Conservation (phyloP, 73 alveolate species). For the Paramecium primaurelia region DNA sequence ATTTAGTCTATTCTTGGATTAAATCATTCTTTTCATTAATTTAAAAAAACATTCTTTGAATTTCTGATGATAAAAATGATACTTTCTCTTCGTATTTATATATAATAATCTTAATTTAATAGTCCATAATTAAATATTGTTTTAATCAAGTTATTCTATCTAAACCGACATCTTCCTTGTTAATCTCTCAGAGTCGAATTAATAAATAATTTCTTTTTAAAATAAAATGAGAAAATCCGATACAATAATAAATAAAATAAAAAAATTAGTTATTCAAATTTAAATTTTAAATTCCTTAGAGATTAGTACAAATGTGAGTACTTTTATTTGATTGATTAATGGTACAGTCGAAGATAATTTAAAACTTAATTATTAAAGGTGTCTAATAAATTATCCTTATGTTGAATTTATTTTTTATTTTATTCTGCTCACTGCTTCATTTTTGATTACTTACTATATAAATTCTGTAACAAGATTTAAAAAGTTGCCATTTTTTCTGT, state of each 20-base stretch:
- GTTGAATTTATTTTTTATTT: neutral
- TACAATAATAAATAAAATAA: neutral
- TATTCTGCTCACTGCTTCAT: neutral
- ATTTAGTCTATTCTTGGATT: neutral
- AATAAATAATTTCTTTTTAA: neutral
- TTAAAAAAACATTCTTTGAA: constrained; percentile 18
- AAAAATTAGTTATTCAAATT: neutral
- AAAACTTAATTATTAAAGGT: neutral
- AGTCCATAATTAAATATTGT: neutral
- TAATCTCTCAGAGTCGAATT: neutral
- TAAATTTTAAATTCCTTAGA: neutral
- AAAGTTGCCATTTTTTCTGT: constrained; percentile 29
- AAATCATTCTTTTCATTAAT: constrained; percentile 25
- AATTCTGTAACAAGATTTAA: neutral
- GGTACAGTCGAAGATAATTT: neutral
- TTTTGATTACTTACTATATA: neutral
- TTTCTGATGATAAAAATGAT: constrained; percentile 12
- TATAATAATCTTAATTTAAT: neutral
- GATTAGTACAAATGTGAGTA: neutral
- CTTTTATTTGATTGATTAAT: neutral
- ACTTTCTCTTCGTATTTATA: constrained; percentile 22
- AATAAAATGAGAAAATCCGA: neutral
- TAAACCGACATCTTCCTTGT: too few species aligned
- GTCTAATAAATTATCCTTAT: neutral
- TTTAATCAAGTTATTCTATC: constrained; percentile 11